Evolutionary conservation across 2,329 filamentous ascomycete species (phyloP).

Genomic region (Diatrype stigma): DNA sequence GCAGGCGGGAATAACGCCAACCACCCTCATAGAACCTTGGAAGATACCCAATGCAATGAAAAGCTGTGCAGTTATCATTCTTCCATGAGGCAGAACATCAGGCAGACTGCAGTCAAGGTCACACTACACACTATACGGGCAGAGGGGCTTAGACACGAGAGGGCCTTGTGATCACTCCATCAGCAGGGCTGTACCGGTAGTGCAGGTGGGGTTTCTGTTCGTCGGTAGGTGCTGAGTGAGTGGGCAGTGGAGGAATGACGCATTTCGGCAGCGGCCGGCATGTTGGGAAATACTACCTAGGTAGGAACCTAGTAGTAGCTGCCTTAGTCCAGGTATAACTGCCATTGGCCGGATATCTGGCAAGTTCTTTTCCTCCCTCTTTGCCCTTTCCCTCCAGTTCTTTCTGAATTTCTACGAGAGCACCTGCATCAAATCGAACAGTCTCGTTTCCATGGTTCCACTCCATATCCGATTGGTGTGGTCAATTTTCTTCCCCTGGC

Average conservation of each 20-base stretch:
- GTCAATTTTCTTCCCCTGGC: too few species aligned
- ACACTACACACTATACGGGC: too few species aligned
- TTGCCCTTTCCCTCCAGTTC: background rate
- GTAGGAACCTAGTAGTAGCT: too few species aligned
- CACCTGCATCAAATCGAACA: background rate
- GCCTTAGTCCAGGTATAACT: too few species aligned
- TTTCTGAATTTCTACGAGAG: background rate
- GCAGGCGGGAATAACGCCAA: too few species aligned
- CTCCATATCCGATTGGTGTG: too few species aligned
- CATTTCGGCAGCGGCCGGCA: background rate
- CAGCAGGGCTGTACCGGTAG: background rate
- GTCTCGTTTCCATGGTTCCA: background rate
- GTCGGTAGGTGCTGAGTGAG: background rate
- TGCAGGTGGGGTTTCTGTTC: too few species aligned
- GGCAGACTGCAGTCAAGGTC: background rate
- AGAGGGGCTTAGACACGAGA: background rate
- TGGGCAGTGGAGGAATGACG: background rate
- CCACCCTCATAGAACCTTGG: too few species aligned
- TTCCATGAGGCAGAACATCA: background rate
- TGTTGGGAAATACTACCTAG: background rate
- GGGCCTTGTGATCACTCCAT: background rate
- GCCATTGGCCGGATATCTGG: background rate
- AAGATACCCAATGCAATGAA: too few species aligned
- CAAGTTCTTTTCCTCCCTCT: background rate
- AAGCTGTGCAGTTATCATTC: too few species aligned